Evolutionary conservation across 2,329 filamentous ascomycete species (phyloP), one percentile per base, ranked within the genome.

Genomic region (Periconia macrospinosa): DNA sequence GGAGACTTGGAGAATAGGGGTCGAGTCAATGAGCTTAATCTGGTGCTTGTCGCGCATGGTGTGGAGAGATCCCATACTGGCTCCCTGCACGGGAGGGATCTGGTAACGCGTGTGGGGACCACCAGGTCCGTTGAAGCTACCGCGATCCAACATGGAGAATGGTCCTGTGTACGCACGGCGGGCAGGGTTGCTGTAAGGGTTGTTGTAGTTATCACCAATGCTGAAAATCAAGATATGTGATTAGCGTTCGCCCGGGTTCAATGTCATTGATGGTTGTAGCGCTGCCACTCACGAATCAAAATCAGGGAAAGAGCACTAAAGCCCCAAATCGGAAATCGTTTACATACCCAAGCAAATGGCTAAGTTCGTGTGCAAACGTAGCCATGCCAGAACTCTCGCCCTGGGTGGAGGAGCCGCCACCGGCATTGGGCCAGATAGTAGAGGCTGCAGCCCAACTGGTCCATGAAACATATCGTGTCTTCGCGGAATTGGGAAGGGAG

Each of bases 131-230:
- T 81, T 81, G 70, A 83, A 83, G 2, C 74, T 78, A 3, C 81
- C 81, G 0, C 80, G 70, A 19, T 76, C 77, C 56, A 83, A 71
- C 81, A 83, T 83, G 6, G 76, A 79, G 71, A 76, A 83, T 0
- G 80, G 79, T 0, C 81, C 81, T 0, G 80, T 80, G 61, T 80
- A 83, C 0, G 77, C 67, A 19, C 81, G 76, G 2, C 78, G 74
- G 41, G 75, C 62, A 1, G 79, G 80, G 1, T 68, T 59, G 2
- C 76, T 71, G 57, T 78, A 83, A 0, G 81, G 81, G 50, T 83
- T 83, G 58, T 83, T 83, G 60, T 83, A 83, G 61, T 83, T 83
- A 59, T 83, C 81, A 9, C 78, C 77, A 19, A 83, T 82, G 14
- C 76, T 13, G 5, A n/a, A 8, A 8, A 27, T n/a, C n/a, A n/a